phyloP scores from a whole-genome alignment of 495 filamentous ascomycete genomes.

The Jackrogersella minutella region DNA sequence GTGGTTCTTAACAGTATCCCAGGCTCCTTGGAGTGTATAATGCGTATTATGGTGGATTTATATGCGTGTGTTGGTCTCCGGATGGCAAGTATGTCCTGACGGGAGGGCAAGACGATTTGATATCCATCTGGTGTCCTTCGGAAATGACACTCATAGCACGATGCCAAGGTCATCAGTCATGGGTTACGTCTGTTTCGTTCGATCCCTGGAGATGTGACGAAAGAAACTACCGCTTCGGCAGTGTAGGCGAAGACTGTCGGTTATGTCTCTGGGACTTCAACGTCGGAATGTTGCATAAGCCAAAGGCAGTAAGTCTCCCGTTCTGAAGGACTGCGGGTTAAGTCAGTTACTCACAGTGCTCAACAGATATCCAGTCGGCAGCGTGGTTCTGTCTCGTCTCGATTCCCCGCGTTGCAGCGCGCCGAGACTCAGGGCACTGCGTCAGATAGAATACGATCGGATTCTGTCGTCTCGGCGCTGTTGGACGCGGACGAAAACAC shows the following conservation, averaged over 20 bases:
- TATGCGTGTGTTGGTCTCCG: constrained; percentile 95
- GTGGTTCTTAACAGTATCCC: neutral
- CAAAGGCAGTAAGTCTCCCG: constrained; percentile 61
- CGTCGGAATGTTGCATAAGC: constrained; percentile 92
- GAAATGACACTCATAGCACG: constrained; percentile 87
- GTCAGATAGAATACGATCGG: constrained; percentile 67
- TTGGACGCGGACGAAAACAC: constrained; percentile 58
- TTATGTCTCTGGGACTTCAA: constrained; percentile 96
- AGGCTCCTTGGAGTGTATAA: constrained; percentile 86
- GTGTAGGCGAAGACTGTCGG: constrained; percentile 91
- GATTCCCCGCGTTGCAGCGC: constrained; percentile 55
- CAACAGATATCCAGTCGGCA: constrained; percentile 61
- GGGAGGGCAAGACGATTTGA: constrained; percentile 93
- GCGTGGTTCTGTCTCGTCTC: constrained; percentile 67
- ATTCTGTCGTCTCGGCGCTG: constrained; percentile 65
- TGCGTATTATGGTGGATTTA: constrained; percentile 91
- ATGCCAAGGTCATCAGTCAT: constrained; percentile 91
- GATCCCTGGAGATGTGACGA: constrained; percentile 97
- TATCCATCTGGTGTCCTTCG: constrained; percentile 90
- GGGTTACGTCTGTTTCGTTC: constrained; percentile 92
- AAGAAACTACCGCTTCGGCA: constrained; percentile 91
- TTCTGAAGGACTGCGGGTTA: neutral
- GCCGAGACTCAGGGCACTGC: constrained; percentile 59
- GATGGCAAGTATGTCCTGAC: constrained; percentile 96
- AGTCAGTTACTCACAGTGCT: constrained; percentile 26